A percentile compares a stretch with the other conserved stretches of the same genome.
Conservation (phyloP, 2,329 filamentous ascomycete species). For the Microsporum ferrugineum region DNA sequence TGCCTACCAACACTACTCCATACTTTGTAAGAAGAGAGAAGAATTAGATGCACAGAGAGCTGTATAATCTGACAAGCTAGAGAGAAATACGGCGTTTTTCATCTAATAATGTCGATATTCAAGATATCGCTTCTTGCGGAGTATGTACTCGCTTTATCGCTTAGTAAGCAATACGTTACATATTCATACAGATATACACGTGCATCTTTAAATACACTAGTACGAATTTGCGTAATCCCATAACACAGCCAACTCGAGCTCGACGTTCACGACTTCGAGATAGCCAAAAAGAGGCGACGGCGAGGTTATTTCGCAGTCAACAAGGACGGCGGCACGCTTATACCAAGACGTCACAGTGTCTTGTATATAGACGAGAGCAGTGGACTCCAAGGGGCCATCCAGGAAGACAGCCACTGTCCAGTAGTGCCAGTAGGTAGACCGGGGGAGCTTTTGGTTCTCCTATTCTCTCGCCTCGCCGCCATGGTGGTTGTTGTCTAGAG, state of each 20-base stretch:
- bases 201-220: not conserved
- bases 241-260: not conserved
- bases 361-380: not conserved
- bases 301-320: not conserved
- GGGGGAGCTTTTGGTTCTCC: not conserved
- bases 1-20: too few species aligned
- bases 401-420: not conserved
- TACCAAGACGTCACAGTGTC: not conserved
- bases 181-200: not conserved
- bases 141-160: not conserved
- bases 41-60: too few species aligned
- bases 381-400: not conserved
- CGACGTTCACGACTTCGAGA: not conserved
- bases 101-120: not conserved
- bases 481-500: conserved; percentile 1
- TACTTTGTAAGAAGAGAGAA: too few species aligned
- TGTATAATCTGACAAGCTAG: too few species aligned
- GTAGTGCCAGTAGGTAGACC: not conserved
- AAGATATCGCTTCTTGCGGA: not conserved
- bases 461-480: not conserved
- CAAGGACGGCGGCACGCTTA: not conserved
- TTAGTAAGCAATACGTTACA: not conserved
- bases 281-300: conserved; percentile 1
- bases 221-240: not conserved
- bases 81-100: not conserved